Evolutionary conservation across 2,329 filamentous ascomycete species (phyloP).

Genomic region (Whalleya microplaca): DNA sequence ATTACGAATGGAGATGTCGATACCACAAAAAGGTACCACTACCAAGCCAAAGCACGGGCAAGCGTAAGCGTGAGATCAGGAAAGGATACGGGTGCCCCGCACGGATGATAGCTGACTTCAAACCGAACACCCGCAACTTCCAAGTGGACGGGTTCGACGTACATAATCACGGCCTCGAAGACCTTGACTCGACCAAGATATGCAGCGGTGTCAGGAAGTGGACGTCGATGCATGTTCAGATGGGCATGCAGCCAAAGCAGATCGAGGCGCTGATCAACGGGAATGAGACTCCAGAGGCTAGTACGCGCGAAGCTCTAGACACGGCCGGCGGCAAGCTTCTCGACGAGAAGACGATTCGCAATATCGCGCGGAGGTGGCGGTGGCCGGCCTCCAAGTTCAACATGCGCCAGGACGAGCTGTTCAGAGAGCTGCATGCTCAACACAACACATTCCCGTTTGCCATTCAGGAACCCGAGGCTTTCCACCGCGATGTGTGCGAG

Average conservation of each 20-base stretch:
- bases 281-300: neutral
- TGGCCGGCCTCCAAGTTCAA: constrained; percentile 9
- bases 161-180: constrained; percentile 7
- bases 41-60: constrained; percentile 5
- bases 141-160: neutral
- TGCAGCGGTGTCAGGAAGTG: constrained; percentile 8
- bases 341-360: constrained; percentile 13
- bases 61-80: constrained; percentile 9
- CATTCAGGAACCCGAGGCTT: neutral
- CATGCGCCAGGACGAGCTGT: constrained; percentile 7
- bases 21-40: constrained; percentile 4
- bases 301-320: constrained; percentile 1
- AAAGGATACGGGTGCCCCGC: constrained; percentile 5
- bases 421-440: constrained; percentile 5
- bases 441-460: constrained; percentile 11
- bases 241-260: constrained; percentile 6
- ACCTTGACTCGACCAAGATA: constrained; percentile 7
- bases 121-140: neutral
- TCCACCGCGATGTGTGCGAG: constrained; percentile 10
- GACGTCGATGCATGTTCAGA: constrained; percentile 6
- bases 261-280: constrained; percentile 8
- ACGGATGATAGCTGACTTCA: constrained; percentile 4
- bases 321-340: neutral
- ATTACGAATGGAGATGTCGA: constrained; percentile 9
- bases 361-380: constrained; percentile 9